Conservation (phyloP, 306 rosid species). For the Prunus fruticosa region DNA sequence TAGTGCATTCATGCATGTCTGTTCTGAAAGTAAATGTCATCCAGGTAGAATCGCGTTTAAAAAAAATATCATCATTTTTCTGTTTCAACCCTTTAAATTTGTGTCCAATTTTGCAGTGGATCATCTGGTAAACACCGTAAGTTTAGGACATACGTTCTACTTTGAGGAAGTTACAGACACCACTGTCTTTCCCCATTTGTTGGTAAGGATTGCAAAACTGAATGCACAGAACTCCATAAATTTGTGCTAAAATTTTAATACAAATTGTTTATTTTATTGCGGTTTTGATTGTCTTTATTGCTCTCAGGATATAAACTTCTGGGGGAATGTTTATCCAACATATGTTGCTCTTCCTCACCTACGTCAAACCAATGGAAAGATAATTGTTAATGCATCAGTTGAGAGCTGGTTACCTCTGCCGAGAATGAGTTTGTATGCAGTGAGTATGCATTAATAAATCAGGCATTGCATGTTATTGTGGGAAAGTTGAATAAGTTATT, state of each 20-base stretch:
- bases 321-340: conserved; percentile 92
- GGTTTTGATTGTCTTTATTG: not conserved
- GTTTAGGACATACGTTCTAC: conserved; percentile 86
- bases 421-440: conserved; percentile 85
- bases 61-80: no score
- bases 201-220: conserved; percentile 41
- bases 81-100: not conserved
- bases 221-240: not conserved
- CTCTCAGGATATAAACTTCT: conserved; percentile 71
- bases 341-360: conserved; percentile 79
- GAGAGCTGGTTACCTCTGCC: conserved; percentile 90
- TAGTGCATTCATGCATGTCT: no score
- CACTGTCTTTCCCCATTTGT: conserved; percentile 67
- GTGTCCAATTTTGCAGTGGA: conserved; percentile 49
- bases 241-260: not conserved
- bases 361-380: conserved; percentile 64
- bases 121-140: conserved; percentile 83
- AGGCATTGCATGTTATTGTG: not conserved
- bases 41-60: no score
- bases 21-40: no score
- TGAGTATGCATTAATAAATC: conserved; percentile 29
- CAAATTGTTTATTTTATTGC: not conserved
- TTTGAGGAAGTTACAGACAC: conserved; percentile 84
- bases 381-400: conserved; percentile 68
- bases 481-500: not conserved